Base-by-base conservation (phyloP, 768 basidiomycete species). In the Lactarius sanguifluus region DNA sequence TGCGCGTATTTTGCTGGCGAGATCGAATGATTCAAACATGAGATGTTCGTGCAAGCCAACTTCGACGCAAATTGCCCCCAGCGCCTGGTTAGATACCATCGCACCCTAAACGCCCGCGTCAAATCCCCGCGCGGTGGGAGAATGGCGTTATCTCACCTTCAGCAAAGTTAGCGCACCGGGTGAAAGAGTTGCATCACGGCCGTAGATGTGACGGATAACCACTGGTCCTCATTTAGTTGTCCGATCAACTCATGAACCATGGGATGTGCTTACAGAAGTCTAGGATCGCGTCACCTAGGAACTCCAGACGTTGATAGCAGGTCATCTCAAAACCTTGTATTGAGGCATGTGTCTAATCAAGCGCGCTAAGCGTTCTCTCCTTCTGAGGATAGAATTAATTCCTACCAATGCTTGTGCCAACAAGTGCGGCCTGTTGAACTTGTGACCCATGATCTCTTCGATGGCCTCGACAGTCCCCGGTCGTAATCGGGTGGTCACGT, bases 211-310 rank as follows among this genome's bases (percentile, higher is more conserved):
- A 25, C 83, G 84, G 36, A 91, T 84, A 25, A 90, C 86, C 79
- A 92, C 92, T 94, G 70, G 20, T 45, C 23, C 50, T 52, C 50
- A 25, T 13, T 52, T 25, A 52, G 50, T 52, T 28, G 23, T 52
- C 50, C 23, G 13, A 52, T 25, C 23, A 56, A 60, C 50, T n/a
- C 54, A 38, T 34, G 61, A 36, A 57, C 61, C 47, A 34, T 56
- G 50, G 34, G 28, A 15, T 12, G 36, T 25, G 78, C 90, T 62
- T 72, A 94, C 92, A 76, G 65, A 92, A 90, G 75, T 94, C 93
- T 30, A 95, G 82, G 59, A 95, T 84, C 1, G 90, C 91, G 76
- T 95, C 93, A 15, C 93, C 93, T 47, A 94, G 80, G 73, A 94
- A 95, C 74, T 94, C 92, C 41, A 94, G 81, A 64, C 90, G 81